Base-by-base conservation (phyloP, 2,329 filamentous ascomycete species). In the Venturia aucupariae region DNA sequence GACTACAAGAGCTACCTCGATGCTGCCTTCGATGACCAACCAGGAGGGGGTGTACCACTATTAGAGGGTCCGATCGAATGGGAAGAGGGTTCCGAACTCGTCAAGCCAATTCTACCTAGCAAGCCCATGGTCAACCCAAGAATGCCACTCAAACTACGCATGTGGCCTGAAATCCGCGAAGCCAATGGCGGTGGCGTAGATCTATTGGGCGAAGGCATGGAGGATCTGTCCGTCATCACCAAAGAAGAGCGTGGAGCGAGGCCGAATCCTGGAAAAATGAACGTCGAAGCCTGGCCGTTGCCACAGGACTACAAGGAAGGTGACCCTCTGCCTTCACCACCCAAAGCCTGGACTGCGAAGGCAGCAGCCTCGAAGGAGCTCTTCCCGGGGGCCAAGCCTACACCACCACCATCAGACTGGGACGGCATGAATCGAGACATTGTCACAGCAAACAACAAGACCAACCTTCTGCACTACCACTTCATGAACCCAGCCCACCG, bases 401-500 rank as follows among this genome's bases (percentile, higher is more conserved):
- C 71, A 0, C 70, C 62, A 22, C n/a, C 41, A 7, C 30, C 62
- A 22, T 35, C 32, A 1, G 48, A 63, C 15, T 63, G 62, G 62
- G 41, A 63, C 8, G 39, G 51, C 13, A 35, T 72, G 4, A 57
- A 70, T 6, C 66, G 67, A 0, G 67, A 66, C 7, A 71, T 75
- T 35, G 74, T 72, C 69, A 64, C 67, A 3, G 71, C 71, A 0
- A 66, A 64, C n/a, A 67, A 75, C 24, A 67, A 66, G 2, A 68
- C 69, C 64, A 79, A 79, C 67, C 71, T 79, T 48, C 69, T 79
- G 67, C 68, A 68, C n/a, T 69, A 68, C 1, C 75, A 73, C 15
- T 78, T 77, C 67, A 79, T 76, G 75, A 78, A 87, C 64, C 84
- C 85, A 0, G 67, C 76, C 4, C 75, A 78, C 61, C 72, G 72